phyloP scores from a whole-genome alignment of 1,284 basidiomycete genomes.

The Cryptococcus sp. region DNA sequence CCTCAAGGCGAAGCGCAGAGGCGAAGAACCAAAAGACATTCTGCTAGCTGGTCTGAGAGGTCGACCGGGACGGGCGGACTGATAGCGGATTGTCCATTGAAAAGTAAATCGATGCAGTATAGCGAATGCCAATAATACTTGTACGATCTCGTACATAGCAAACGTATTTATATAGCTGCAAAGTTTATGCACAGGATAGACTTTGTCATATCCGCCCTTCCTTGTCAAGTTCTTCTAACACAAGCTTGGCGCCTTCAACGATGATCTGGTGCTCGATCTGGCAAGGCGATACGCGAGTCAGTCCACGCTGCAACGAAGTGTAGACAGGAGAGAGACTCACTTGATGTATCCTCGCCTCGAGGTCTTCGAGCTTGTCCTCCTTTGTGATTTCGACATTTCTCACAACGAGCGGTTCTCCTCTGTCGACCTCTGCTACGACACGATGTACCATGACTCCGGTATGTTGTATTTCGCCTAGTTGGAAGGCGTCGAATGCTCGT shows the following conservation, averaged over 20 bases:
- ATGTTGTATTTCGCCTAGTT: constrained; percentile 71
- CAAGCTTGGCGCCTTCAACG: constrained; percentile 73
- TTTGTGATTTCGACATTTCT: constrained; percentile 71
- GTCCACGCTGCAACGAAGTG: neutral
- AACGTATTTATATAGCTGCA: neutral
- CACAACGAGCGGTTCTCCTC: constrained; percentile 83
- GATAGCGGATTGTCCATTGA: no score
- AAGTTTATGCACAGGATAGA: neutral
- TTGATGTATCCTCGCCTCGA: constrained; percentile 77
- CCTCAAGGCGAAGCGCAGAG: constrained; percentile 49
- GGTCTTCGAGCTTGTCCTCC: constrained; percentile 71
- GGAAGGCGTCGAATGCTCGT: constrained; percentile 84
- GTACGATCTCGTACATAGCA: neutral
- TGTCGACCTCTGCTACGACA: constrained; percentile 91
- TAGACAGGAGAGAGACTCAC: constrained; percentile 23
- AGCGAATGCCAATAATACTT: neutral
- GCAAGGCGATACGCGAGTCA: neutral
- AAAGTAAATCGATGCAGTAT: no score
- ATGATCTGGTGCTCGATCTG: constrained; percentile 85
- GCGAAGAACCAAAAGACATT: constrained; percentile 44
- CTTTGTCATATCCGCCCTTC: constrained; percentile 12
- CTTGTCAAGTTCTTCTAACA: constrained; percentile 59
- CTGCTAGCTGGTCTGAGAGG: constrained; percentile 35
- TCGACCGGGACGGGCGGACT: constrained; percentile 1
- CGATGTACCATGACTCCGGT: constrained; percentile 94